A percentile compares a stretch with the other conserved stretches of the same genome.
Conservation (phyloP, 2,329 filamentous ascomycete genomes). For the Fusarium ambrosium region DNA sequence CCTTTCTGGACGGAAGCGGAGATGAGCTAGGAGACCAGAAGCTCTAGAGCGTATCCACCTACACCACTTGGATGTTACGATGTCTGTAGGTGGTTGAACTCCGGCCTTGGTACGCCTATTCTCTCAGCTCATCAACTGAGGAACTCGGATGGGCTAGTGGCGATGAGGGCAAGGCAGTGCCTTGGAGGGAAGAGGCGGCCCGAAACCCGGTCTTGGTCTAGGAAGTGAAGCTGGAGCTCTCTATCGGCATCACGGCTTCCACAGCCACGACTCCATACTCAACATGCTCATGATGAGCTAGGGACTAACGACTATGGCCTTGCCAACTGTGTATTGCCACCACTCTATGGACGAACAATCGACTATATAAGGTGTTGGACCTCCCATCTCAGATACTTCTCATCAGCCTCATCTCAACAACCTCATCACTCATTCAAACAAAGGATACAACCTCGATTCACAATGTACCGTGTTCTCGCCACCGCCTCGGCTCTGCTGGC, state of each 20-base stretch:
- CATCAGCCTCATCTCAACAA: constrained; percentile 27
- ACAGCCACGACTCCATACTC: constrained; percentile 10
- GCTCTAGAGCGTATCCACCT: constrained; percentile 11
- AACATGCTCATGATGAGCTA: neutral
- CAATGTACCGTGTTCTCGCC: constrained; percentile 50
- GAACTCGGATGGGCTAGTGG: constrained; percentile 5
- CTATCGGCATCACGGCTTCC: constrained; percentile 26
- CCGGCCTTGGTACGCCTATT: constrained; percentile 9
- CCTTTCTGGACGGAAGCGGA: constrained; percentile 24
- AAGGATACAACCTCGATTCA: constrained; percentile 28
- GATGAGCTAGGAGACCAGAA: constrained; percentile 9
- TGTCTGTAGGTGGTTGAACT: constrained; percentile 15
- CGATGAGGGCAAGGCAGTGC: neutral
- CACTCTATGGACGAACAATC: neutral
- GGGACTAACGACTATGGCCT: neutral
- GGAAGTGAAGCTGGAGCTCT: constrained; percentile 17
- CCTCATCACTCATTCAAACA: constrained; percentile 21
- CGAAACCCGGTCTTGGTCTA: constrained; percentile 24
- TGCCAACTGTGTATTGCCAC: constrained; percentile 2
- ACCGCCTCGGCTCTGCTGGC: constrained; percentile 47
- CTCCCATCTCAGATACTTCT: constrained; percentile 20
- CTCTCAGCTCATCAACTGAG: constrained; percentile 5
- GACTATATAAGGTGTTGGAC: constrained; percentile 32
- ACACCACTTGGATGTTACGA: neutral
- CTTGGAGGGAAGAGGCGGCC: constrained; percentile 31